These are phyloP conservation scores for Fusarium fujikuroi DNA, from an alignment of 2,329 filamentous ascomycete genomes.

Conservation along the genomic window DNA sequence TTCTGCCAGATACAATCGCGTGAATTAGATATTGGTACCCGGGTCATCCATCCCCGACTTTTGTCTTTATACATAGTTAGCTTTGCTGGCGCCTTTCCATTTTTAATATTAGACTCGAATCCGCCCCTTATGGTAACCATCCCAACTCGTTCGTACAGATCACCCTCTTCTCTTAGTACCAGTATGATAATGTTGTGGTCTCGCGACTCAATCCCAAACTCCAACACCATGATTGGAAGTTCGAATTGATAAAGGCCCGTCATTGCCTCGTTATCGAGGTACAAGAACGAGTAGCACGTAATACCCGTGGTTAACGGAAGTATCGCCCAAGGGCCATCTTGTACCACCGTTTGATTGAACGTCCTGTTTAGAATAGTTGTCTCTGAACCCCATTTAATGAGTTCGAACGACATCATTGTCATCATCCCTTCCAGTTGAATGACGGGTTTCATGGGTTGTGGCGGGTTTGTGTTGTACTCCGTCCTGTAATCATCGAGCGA, in stretches of 20 bases:
- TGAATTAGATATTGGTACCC: no score
- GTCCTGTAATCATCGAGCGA: background rate
- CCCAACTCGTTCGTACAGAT: background rate
- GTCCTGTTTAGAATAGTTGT: rapidly evolving
- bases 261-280: background rate
- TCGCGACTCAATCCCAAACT: rapidly evolving
- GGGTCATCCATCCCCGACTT: no score
- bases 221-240: background rate
- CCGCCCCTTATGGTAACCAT: background rate
- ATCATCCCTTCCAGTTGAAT: background rate
- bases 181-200: background rate
- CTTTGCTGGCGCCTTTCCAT: no score
- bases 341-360: rapidly evolving
- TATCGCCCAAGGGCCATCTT: background rate
- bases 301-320: background rate
- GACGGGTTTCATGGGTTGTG: rapidly evolving
- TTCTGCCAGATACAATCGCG: no score
- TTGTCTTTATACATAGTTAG: no score
- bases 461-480: rapidly evolving
- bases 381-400: background rate
- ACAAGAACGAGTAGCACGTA: background rate
- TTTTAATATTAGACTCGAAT: no score
- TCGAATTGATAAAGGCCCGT: rapidly evolving
- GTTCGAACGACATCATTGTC: rapidly evolving
- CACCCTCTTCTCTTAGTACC: background rate